Evolutionary conservation across 805 yeast genomes (phyloP), one percentile per base, ranked within the genome.

Genomic region (Metschnikowia chrysomelidarum): DNA sequence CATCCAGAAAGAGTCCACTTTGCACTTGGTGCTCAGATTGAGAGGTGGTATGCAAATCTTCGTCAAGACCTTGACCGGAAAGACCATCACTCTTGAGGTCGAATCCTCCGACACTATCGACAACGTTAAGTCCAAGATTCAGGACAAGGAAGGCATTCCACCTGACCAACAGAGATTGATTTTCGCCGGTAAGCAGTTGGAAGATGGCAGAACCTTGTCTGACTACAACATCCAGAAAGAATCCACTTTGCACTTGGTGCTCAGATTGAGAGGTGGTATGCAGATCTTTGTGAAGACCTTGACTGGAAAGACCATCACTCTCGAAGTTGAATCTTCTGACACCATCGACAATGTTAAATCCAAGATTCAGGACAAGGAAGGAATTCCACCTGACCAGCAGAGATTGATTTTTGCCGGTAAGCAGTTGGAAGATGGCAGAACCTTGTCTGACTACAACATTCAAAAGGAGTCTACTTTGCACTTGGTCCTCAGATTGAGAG

Each of bases 181-280:
- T 75, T 89, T 88, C 60, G 96, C 96, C 57, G 96, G 96, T 79
- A 88, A 87, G 78, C 96, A 87, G 74, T 80, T 88, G 67, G 96
- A 87, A 72, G 93, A 85, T 50, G 96, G 96, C 54, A 86, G 96
- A 78, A 89, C 97, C 48, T 74, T 89, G 49, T 82, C 95, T 51
- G 96, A 89, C 75, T 89, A 89, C 91, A 89, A 89, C 84, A 89
- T 89, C 69, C 96, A 88, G 75, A 89, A 89, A 78, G 97, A 89
- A 75, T 87, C 96, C 49, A 89, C 97, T 46, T 71, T 89, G 38
- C 96, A 91, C 72, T 81, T 91, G 75, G 98, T 91, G 52, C 76
- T 91, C 54, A 88, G 97, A 80, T 85, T 91, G 69, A 87, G 97
- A 78, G 98, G 98, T 78, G 96, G 96, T 76, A 57, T 58, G 60